These are phyloP conservation scores for Acanthamoeba sp. DNA, from an alignment of 208 protist species.

Conservation along the genomic window DNA sequence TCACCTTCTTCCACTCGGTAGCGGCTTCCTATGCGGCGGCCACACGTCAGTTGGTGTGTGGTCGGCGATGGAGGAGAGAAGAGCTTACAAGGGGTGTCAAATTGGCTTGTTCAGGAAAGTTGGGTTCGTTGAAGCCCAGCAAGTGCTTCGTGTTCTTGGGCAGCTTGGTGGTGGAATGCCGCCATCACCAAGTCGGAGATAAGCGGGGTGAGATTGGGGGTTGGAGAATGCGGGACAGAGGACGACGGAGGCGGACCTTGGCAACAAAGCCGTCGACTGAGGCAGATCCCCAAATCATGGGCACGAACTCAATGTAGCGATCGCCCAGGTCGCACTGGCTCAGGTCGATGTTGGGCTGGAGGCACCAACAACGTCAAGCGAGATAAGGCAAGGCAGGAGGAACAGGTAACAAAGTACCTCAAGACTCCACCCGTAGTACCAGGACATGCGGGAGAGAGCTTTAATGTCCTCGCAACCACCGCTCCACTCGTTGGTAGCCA, in stretches of 20 bases:
- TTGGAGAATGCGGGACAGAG: neutral
- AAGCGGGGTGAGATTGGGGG: too few species aligned
- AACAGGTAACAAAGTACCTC: neutral
- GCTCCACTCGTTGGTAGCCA: neutral
- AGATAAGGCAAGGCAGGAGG: neutral
- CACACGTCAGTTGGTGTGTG: neutral
- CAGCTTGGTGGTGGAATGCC: neutral
- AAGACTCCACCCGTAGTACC: neutral
- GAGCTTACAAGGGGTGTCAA: neutral
- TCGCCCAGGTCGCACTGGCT: neutral
- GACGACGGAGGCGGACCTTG: neutral
- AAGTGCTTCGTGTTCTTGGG: neutral
- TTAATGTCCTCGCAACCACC: constrained; percentile 4
- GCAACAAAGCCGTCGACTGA: neutral
- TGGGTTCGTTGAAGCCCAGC: constrained; percentile 45
- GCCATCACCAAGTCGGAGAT: neutral
- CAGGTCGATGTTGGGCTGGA: neutral
- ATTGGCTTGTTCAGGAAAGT: neutral
- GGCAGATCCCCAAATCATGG: neutral
- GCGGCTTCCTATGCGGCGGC: neutral
- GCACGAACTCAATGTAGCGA: constrained; percentile 13
- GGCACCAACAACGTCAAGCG: neutral
- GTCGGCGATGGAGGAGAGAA: neutral
- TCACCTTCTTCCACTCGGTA: neutral
- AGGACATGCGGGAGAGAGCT: constrained; percentile 32